Evolutionary conservation across 177 flowering plant species (phyloP).

Genomic region (Vitis hybrid): DNA sequence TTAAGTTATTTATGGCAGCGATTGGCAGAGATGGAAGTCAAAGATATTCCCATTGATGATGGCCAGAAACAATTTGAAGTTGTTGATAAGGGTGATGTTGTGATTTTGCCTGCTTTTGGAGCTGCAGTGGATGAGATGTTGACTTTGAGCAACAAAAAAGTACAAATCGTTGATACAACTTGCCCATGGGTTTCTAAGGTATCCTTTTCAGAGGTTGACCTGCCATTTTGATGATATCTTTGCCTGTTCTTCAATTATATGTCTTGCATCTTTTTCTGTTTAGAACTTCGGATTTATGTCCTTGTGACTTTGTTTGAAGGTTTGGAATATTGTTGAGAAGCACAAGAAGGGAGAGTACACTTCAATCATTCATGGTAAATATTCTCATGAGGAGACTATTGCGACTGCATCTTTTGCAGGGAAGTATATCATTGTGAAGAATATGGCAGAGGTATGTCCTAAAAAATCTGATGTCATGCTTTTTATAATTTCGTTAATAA

Average conservation of each 20-base stretch:
- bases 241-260: not conserved
- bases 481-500: not conserved
- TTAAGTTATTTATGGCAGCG: constrained; percentile 41
- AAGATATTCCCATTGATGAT: constrained; percentile 67
- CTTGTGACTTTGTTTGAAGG: constrained; percentile 39
- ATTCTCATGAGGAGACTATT: constrained; percentile 88
- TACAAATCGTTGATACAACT: constrained; percentile 97
- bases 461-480: not conserved
- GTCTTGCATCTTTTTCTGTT: not conserved
- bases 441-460: constrained; percentile 74
- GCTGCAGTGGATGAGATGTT: constrained; percentile 94
- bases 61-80: constrained; percentile 82
- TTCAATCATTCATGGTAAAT: constrained; percentile 94
- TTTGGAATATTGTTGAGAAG: constrained; percentile 92
- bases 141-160: constrained; percentile 66
- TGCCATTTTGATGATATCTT: not conserved
- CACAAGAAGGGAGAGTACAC: constrained; percentile 95
- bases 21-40: constrained; percentile 83
- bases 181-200: constrained; percentile 99
- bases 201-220: constrained; percentile 2
- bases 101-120: constrained; percentile 96
- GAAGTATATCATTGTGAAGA: constrained; percentile 76
- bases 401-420: constrained; percentile 99
- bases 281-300: not conserved
- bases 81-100: constrained; percentile 86